Base-by-base conservation (phyloP, 768 basidiomycete genomes). In the Tremella yokohamensis region DNA sequence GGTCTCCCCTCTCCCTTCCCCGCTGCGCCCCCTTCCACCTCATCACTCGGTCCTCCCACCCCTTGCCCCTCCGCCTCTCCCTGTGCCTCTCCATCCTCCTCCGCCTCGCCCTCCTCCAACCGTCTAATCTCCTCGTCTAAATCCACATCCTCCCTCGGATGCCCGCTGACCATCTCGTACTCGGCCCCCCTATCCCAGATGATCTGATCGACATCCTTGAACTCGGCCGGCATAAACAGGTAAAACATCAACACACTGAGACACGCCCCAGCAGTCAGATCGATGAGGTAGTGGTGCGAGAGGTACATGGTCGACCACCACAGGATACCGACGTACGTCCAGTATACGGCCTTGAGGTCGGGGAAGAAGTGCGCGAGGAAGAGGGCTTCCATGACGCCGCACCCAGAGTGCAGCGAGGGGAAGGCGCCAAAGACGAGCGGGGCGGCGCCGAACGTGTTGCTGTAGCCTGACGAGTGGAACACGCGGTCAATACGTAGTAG, bases 251-350 rank as follows among this genome's bases (percentile, higher is more conserved):
- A 82, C 38, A 87, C 86, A 48, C 93, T 87, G 62, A 99, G 83
- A 73, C 92, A 94, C 0, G 88, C 89, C 13, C 96, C 96, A 9
- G 86, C 89, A 49, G 91, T 89, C 73, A 97, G 89, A 73, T 99
- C 96, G 78, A 99, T 92, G 72, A 99, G 87, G 81, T 98, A 98
- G 79, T 98, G 94, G 77, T 96, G 91, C 2, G 89, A 90, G 68
- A 94, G 87, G 80, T 94, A 97, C 94, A 98, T 98, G 20, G 94
- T 97, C 9, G 89, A 86, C 96, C 96, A 99, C 76, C 94, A 98
- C 3, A 99, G 83, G 16, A 89, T 79, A 6, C 83, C 85, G 1
- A 85, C 86, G 77, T 98, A 99, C 1, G 78, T 80, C 89, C 91
- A 97, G 20, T 85, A 84, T 63, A 82, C 85, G 2, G 79, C 79